Conservation (phyloP, 306 rosid genomes). For the Quercus mongolica region DNA sequence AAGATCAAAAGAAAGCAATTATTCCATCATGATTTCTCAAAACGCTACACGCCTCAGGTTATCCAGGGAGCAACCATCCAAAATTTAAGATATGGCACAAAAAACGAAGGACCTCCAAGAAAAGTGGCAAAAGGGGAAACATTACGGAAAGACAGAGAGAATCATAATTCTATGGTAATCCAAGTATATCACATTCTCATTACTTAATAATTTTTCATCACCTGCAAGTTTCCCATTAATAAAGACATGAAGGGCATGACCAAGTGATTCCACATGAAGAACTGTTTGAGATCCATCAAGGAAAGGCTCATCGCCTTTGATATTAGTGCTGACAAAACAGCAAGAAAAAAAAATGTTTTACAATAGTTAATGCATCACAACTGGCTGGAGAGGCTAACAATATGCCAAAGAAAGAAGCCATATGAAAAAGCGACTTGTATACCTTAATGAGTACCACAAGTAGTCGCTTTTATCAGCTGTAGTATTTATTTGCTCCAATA, state of each 20-base stretch:
- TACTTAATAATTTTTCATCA: slow-evolving; percentile 11
- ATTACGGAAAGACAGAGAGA: neutral
- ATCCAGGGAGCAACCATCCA: neutral
- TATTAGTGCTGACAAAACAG: slow-evolving; percentile 42
- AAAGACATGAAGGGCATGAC: slow-evolving; percentile 80
- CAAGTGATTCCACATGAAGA: slow-evolving; percentile 90
- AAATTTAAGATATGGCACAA: neutral
- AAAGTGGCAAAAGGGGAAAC: neutral
- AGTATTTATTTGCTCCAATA: slow-evolving; percentile 83
- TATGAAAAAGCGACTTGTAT: slow-evolving; percentile 14
- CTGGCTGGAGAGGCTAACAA: neutral
- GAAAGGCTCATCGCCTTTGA: slow-evolving; percentile 37
- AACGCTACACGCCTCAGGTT: neutral
- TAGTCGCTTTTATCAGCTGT: slow-evolving; percentile 94
- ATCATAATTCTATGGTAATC: neutral
- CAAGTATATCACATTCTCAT: neutral
- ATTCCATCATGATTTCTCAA: neutral
- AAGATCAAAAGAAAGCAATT: no score
- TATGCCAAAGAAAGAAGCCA: slow-evolving; percentile 14
- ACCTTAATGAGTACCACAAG: slow-evolving; percentile 92
- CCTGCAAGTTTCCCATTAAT: slow-evolving; percentile 77
- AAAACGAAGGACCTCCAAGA: neutral
- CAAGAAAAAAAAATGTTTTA: neutral
- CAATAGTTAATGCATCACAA: slow-evolving; percentile 7
- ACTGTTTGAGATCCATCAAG: slow-evolving; percentile 51